Percentiles rank a stretch among this genome's conserved stretches.
Conservation (phyloP, 202 grass and related monocot species). For the Musa balbisiana region DNA sequence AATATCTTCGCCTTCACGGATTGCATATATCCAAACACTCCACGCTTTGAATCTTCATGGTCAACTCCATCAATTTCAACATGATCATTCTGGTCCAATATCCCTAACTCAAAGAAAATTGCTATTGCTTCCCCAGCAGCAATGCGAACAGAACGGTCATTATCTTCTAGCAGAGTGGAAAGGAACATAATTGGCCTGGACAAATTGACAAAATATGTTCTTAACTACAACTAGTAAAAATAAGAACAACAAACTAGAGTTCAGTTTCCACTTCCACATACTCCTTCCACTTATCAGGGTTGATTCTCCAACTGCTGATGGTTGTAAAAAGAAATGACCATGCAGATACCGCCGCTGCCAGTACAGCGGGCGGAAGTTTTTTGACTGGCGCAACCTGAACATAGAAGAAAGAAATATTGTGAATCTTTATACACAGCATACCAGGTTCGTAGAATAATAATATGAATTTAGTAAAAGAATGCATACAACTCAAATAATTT, state of each 20-base stretch:
- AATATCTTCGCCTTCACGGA: constrained; percentile 81
- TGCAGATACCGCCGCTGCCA: constrained; percentile 73
- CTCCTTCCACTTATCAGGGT: constrained; percentile 92
- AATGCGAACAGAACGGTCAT: constrained; percentile 87
- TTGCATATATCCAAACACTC: constrained; percentile 71
- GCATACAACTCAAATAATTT: constrained; percentile 2
- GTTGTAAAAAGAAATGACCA: constrained; percentile 95
- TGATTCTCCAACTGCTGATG: constrained; percentile 73
- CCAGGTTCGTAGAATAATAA: background rate
- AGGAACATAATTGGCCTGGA: constrained; percentile 68
- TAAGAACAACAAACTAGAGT: background rate
- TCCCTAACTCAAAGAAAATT: constrained; percentile 69
- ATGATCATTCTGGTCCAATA: constrained; percentile 56
- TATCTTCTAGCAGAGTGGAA: constrained; percentile 63
- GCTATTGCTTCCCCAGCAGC: constrained; percentile 94
- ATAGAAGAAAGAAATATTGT: constrained; percentile 10
- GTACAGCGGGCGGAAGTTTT: constrained; percentile 51
- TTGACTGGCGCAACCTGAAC: constrained; percentile 65
- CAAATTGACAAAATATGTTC: background rate
- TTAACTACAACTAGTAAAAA: background rate
- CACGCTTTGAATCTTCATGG: constrained; percentile 41
- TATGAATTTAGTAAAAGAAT: constrained; percentile 7
- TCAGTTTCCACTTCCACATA: constrained; percentile 24
- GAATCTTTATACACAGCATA: background rate
- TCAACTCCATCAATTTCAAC: constrained; percentile 28